Base-by-base conservation (phyloP, 768 basidiomycete genomes). In the Boletus rufocinnamomeus region DNA sequence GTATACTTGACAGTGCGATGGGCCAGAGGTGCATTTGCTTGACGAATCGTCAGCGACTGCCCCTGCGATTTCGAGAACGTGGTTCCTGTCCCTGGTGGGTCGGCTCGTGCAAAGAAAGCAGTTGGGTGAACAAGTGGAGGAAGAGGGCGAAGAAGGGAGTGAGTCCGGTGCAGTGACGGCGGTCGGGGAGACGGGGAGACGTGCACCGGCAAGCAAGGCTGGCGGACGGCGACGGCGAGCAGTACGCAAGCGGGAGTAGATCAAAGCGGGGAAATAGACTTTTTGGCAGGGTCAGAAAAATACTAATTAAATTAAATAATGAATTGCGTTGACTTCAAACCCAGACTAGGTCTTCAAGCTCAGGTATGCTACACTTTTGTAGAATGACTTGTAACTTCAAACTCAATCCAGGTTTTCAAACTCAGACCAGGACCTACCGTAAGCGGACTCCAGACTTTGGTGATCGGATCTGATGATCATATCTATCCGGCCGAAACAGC, bases 191-290 rank as follows among this genome's bases (percentile, higher is more conserved):
- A 6, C 35, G n/a, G 73, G 47, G 58, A 69, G 67, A 23, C 72
- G 74, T 50, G 69, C 67, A 9, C 78, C 82, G 13, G 77, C 80
- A 23, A 70, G 73, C 46, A 87, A 80, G 66, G 80, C 82, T 8
- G 88, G 86, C 0, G 87, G 87, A 13, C 84, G 82, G 68, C 80
- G 88, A 69, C 81, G 87, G 61, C 86, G 86, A 69, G 79, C 73
- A 8, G 76, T 79, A 21, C 81, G 73, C 72, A 82, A 77, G 69
- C 79, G 84, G 53, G 41, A 50, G 47, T n/a, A 35, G 23, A 25
- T 3, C 8, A 13, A 50, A 30, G 59, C 30, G 59, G 66, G 69
- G 61, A 53, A 66, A 60, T 66, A 69, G 61, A 57, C 50, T 57
- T 49, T 48, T 11, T 11, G 41, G 21, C n/a, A 41, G n/a, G n/a